Conservation (phyloP, 805 yeast species). For the Barnettozyma siamensis region DNA sequence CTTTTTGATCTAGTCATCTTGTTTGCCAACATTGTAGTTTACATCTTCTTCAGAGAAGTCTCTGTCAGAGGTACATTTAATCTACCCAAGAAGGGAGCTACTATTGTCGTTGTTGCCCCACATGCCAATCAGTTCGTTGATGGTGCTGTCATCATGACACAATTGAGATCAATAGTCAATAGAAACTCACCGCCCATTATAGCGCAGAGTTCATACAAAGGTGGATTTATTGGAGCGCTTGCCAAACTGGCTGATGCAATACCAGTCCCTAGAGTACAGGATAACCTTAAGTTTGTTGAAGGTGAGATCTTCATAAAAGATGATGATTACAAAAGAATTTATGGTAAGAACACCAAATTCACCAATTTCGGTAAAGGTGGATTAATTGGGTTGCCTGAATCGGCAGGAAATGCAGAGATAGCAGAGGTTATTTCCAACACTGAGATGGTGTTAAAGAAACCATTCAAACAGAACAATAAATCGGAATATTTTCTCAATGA, state of each 20-base stretch:
- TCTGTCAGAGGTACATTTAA: slow-evolving; percentile 66
- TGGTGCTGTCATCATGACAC: slow-evolving; percentile 72
- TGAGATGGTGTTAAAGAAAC: slow-evolving; percentile 59
- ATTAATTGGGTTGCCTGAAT: slow-evolving; percentile 68
- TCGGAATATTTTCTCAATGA: slow-evolving; percentile 40
- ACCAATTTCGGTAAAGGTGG: slow-evolving; percentile 55
- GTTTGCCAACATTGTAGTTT: slow-evolving; percentile 19
- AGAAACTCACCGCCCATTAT: slow-evolving; percentile 73
- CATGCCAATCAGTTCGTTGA: slow-evolving; percentile 87
- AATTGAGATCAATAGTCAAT: slow-evolving; percentile 55
- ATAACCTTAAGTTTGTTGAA: slow-evolving; percentile 59
- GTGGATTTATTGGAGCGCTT: slow-evolving; percentile 64
- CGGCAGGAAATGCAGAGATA: slow-evolving; percentile 72
- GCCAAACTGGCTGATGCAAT: slow-evolving; percentile 71
- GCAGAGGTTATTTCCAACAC: slow-evolving; percentile 63
- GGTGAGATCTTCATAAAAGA: slow-evolving; percentile 60
- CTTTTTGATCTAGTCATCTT: slow-evolving; percentile 19
- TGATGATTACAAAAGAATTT: slow-evolving; percentile 40
- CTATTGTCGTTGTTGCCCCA: slow-evolving; percentile 77
- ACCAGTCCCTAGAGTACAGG: slow-evolving; percentile 91
- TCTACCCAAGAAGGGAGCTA: slow-evolving; percentile 55
- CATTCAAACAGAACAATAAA: slow-evolving; percentile 48
- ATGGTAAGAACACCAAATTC: slow-evolving; percentile 65
- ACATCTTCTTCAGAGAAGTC: slow-evolving; percentile 64
- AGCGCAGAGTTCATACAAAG: slow-evolving; percentile 69